Evolutionary conservation across 176 grass and related monocot genomes (phyloP).

Genomic region (Oryza glumipatula): DNA sequence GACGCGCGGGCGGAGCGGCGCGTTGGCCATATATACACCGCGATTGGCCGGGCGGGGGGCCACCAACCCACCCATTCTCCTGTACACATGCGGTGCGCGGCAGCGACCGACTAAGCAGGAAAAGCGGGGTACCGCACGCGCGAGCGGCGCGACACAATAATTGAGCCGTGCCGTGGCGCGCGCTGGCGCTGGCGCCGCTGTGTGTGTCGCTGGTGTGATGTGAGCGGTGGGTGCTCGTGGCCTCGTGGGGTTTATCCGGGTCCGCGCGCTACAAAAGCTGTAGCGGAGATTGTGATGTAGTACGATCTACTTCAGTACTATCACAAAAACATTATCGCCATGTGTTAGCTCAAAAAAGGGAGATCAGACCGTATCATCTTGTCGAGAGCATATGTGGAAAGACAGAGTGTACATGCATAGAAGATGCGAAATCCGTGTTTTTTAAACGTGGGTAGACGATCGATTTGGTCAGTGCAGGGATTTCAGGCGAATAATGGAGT

Average conservation of each 20-base stretch:
- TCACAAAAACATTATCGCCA: not conserved
- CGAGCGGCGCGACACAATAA: not conserved
- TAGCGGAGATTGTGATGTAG: not conserved
- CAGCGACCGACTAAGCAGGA: not conserved
- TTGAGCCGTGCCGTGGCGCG: not conserved
- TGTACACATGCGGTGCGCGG: not conserved
- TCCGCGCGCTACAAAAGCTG: not conserved
- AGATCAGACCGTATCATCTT: not conserved
- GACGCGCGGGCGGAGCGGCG: too few relatives aligned
- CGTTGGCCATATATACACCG: not conserved
- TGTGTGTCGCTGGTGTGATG: not conserved
- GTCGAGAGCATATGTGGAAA: not conserved
- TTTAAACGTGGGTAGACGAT: not conserved
- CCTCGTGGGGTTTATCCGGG: not conserved
- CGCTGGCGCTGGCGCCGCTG: too few relatives aligned
- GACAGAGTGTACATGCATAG: too few relatives aligned
- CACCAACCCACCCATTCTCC: not conserved
- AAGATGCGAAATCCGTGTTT: not conserved
- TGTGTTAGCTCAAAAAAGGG: constrained; percentile 10
- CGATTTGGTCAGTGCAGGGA: not conserved
- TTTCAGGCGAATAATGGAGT: not conserved
- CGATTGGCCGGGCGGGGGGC: too few relatives aligned
- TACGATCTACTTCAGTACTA: not conserved
- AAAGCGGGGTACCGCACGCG: too few relatives aligned
- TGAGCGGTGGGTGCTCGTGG: constrained; percentile 2